A percentile compares a stretch with the other conserved stretches of the same genome.
phyloP scores from a whole-genome alignment of 257 asterid genomes.

The Phtheirospermum japonicum region DNA sequence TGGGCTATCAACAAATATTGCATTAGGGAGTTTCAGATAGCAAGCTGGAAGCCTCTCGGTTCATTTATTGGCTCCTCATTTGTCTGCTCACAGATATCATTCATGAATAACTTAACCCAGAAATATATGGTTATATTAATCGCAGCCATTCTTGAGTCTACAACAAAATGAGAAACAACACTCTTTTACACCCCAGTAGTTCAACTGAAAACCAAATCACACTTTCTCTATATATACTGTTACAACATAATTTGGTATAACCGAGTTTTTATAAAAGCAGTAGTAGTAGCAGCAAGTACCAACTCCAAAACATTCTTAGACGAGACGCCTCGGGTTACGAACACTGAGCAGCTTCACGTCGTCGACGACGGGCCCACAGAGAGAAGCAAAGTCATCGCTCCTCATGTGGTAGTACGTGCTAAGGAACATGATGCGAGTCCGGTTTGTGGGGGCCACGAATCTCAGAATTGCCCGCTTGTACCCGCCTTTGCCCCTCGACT shows the following conservation, averaged over 20 bases:
- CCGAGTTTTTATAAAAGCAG: slow-evolving; percentile 1
- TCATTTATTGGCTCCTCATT: slow-evolving; percentile 9
- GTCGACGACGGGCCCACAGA: slow-evolving; percentile 91
- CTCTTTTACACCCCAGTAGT: slow-evolving; percentile 10
- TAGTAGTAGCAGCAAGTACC: slow-evolving; percentile 16
- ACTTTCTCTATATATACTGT: slow-evolving; percentile 32
- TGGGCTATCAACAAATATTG: not conserved
- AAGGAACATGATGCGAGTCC: slow-evolving; percentile 79
- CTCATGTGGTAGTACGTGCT: slow-evolving; percentile 87
- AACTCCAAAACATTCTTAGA: slow-evolving; percentile 10
- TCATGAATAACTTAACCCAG: not conserved
- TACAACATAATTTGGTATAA: slow-evolving; percentile 6
- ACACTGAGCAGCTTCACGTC: slow-evolving; percentile 72
- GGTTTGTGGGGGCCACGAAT: slow-evolving; percentile 52
- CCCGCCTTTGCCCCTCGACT: slow-evolving; percentile 87
- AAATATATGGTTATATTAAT: slow-evolving; percentile 12
- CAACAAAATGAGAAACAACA: slow-evolving; percentile 18
- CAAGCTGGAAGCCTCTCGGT: not conserved
- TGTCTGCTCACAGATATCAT: not conserved
- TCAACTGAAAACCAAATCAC: slow-evolving; percentile 23
- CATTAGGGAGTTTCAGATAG: not conserved
- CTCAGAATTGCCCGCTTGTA: slow-evolving; percentile 68
- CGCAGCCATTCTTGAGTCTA: slow-evolving; percentile 7
- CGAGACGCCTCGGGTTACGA: slow-evolving; percentile 50
- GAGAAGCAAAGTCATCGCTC: slow-evolving; percentile 79